Conservation (phyloP, 2,329 filamentous ascomycete species). For the Claviceps citrina region DNA sequence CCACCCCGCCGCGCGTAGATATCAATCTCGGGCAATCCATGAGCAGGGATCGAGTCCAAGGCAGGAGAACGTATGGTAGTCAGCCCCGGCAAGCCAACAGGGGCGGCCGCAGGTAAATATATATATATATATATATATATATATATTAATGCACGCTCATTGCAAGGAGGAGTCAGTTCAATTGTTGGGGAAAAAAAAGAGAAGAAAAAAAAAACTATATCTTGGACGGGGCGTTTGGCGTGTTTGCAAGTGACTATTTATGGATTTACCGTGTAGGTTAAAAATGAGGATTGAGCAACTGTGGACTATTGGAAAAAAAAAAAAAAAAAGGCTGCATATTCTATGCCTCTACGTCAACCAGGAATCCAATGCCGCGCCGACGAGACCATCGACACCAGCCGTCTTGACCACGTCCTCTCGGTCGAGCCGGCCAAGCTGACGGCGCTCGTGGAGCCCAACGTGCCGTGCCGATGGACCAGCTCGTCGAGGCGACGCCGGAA, state of each 20-base stretch:
- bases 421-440: constrained; percentile 40
- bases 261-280: too few species aligned
- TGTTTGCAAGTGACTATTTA: not conserved
- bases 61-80: constrained; percentile 58
- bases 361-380: constrained; percentile 22
- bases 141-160: too few species aligned
- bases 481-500: constrained; percentile 50
- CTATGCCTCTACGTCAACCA: too few species aligned
- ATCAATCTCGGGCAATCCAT: constrained; percentile 70
- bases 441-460: constrained; percentile 60
- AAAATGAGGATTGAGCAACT: too few species aligned
- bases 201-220: not conserved
- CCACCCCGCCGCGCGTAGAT: constrained; percentile 65
- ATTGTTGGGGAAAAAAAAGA: not conserved
- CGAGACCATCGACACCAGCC: constrained; percentile 44
- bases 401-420: constrained; percentile 45
- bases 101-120: constrained; percentile 7
- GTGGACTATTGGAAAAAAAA: too few species aligned
- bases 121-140: too few species aligned
- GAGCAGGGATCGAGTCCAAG: constrained; percentile 50
- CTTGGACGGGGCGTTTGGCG: constrained; percentile 4
- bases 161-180: not conserved
- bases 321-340: too few species aligned
- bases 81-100: constrained; percentile 48
- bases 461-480: constrained; percentile 56